Evolutionary conservation across 2,329 filamentous ascomycete species (phyloP), one percentile per base, ranked within the genome.

Genomic region (Colletotrichum simmondsii): DNA sequence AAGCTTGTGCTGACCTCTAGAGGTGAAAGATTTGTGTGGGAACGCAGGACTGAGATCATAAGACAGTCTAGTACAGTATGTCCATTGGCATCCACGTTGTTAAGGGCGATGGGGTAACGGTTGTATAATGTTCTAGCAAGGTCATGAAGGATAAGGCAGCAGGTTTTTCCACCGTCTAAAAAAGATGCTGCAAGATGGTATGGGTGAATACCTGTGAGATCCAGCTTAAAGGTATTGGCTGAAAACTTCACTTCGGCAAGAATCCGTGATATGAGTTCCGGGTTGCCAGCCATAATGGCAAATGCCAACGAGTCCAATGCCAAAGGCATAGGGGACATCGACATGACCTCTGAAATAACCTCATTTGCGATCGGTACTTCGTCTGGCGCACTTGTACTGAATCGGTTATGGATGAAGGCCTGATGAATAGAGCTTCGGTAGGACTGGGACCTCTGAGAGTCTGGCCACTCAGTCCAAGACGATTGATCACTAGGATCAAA

Each of bases 1-100:
- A 83, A 78, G 0, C 71, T 66, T 5, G 77, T 73, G 69, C 82
- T 80, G 5, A 84, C 75, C 4, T 76, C 67, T 7, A 35, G 63
- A 3, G 80, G 81, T 6, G 60, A 42, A 5, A 76, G 70, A 1
- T 71, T 78, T 12, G 82, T 81, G 73, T 85, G 83, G 0, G 75
- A 78, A 57, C 81, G 80, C 12, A 85, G 65, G 52, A 85, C 81
- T 4, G 78, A 71, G 19, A 83, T 76, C 75, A 85, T 79, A 1
- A 85, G 76, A 30, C 76, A 80, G 64, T 86, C 84, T 0, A 85
- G 68, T 7, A 85, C 77, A 4, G 83, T 85, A 62, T 84, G 80
- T 3, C 80, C 80, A 22, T 77, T 68, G 14, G 79, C 65, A 61
- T 85, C 77, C 2, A 71, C 16, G 60, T 70, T 14, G 30, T 60